Conservation (phyloP, 2,329 filamentous ascomycete species). For the Cladosporium sp. region DNA sequence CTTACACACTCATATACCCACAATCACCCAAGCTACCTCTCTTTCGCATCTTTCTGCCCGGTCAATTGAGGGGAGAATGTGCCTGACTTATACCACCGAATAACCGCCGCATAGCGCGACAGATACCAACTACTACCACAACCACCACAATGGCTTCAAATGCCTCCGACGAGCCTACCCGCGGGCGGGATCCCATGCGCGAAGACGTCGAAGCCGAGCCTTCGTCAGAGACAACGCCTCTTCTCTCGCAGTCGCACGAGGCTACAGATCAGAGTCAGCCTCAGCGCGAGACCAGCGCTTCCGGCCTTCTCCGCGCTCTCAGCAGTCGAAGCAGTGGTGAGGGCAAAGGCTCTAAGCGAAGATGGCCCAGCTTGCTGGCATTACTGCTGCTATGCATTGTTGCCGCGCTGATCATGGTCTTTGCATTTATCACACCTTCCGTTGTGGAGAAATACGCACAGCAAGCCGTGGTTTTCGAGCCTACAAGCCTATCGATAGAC, state of each 20-base stretch:
- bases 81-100: neutral
- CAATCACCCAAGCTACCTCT: neutral
- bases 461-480: conserved; percentile 74
- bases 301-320: conserved; percentile 32
- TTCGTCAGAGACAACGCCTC: conserved; percentile 37
- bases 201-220: conserved; percentile 7
- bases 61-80: neutral
- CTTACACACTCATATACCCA: neutral
- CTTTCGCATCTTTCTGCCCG: neutral
- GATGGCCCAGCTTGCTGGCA: conserved; percentile 77
- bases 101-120: conserved; percentile 1
- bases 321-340: conserved; percentile 10
- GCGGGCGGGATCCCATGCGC: conserved; percentile 9
- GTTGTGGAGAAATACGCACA: conserved; percentile 82
- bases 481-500: conserved; percentile 78
- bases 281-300: conserved; percentile 23
- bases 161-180: conserved; percentile 10
- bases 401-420: conserved; percentile 63
- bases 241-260: conserved; percentile 28
- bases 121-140: neutral
- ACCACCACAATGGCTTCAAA: conserved; percentile 7
- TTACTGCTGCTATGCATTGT: conserved; percentile 60
- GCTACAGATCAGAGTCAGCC: conserved; percentile 18
- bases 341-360: conserved; percentile 39
- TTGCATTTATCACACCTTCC: conserved; percentile 77